Evolutionary conservation across 2,329 filamentous ascomycete genomes (phyloP), one percentile per base, ranked within the genome.

Genomic region (Pseudocercospora eumusae): DNA sequence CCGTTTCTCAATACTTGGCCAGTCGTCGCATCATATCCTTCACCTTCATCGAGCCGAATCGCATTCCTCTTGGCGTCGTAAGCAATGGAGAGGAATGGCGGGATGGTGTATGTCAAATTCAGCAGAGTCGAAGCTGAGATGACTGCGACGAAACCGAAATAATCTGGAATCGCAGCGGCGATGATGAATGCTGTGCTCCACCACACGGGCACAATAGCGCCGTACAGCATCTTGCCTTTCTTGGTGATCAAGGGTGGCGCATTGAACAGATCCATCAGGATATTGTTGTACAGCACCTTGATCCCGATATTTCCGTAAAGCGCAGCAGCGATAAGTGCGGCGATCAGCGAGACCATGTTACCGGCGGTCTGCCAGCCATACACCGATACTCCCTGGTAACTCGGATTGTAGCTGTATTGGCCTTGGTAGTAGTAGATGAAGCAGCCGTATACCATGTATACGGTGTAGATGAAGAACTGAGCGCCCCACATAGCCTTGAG

Each of bases 71-170:
- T 78, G 55, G 79, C 76, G 28, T 78, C 74, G 52, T 61, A 68
- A 2, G 76, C 79, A 2, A 85, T 66, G 15, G 77, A 78, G 31
- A 84, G 71, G 52, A 84, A 69, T 0, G 83, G 81, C 0, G 84
- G 83, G 68, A 86, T 82, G 2, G 82, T 84, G 71, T 86, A 87
- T 3, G 82, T 84, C 71, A 86, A 84, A 61, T 84, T 81, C 57
- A 86, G 70, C 61, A 85, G 82, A 64, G 81, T 84, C 1, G 83
- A 72, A 1, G 83, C 83, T 3, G 79, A 80, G 20, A 86, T 80
- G 47, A 86, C 75, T 2, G 77, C 77, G 23, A 71, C 69, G 50
- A 76, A 68, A 18, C 67, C 70, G 47, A 69, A 59, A 59, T 68
- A 67, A 63, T 84, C 77, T 36, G 84, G 84, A 25, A 87, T 81